phyloP scores from a whole-genome alignment of 2,329 filamentous ascomycete species.

The Grosmannia huntii region DNA sequence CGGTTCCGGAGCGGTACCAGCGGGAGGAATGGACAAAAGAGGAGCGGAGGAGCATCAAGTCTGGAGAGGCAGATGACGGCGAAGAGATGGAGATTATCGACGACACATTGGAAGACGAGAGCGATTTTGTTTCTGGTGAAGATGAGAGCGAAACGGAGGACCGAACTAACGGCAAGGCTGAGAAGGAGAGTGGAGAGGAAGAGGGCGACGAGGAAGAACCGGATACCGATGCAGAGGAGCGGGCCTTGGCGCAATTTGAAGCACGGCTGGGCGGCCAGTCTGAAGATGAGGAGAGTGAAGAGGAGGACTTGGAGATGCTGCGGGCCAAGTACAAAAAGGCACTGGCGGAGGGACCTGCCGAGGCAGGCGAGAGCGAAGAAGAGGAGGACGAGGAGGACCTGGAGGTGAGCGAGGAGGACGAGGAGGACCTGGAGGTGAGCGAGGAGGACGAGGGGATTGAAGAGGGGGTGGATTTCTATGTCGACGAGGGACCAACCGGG shows the following conservation, averaged over 20 bases:
- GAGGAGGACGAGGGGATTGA: conserved; percentile 8
- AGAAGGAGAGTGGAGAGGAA: conserved; percentile 18
- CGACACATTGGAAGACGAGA: conserved; percentile 1
- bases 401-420: conserved; percentile 9
- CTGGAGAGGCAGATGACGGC: conserved; percentile 3
- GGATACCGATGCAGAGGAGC: conserved; percentile 4
- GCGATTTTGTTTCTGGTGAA: background rate
- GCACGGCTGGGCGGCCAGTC: conserved; percentile 11
- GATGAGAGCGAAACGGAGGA: background rate
- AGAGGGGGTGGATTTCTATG: conserved; percentile 2
- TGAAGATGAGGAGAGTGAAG: conserved; percentile 12
- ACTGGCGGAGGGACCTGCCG: background rate
- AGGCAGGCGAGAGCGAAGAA: background rate
- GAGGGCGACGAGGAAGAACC: conserved; percentile 16
- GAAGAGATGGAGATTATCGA: background rate
- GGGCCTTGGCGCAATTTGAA: conserved; percentile 5
- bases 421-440: conserved; percentile 10
- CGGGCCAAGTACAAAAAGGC: conserved; percentile 3
- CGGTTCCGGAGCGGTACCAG: conserved; percentile 28
- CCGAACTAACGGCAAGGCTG: background rate
- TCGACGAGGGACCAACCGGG: background rate
- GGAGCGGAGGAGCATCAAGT: conserved; percentile 19
- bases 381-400: conserved; percentile 6
- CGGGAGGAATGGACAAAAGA: conserved; percentile 16
- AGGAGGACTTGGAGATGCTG: background rate